Percentiles rank a stretch among this genome's conserved stretches.
These are phyloP conservation scores for Zymoseptoria ardabiliae DNA, from an alignment of 2,329 filamentous ascomycete species.

Conservation along the genomic window DNA sequence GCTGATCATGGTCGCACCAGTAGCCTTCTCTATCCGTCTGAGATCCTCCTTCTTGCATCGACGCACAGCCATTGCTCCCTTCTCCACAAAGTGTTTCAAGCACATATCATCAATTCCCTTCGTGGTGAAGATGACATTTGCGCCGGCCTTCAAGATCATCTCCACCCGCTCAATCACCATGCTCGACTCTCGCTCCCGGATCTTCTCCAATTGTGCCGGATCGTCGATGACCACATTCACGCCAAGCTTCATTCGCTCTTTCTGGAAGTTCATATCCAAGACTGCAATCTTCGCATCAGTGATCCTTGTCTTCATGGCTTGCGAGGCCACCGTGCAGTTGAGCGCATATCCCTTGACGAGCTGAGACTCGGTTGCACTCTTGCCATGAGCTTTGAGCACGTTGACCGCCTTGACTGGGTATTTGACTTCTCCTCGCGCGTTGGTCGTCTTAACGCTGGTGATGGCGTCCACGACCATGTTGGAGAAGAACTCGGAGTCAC, in stretches of 20 bases:
- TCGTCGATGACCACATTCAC: constrained; percentile 98
- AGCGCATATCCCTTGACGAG: constrained; percentile 94
- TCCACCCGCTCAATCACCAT: constrained; percentile 92
- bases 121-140: constrained; percentile 92
- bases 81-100: constrained; percentile 89
- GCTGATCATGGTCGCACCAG: constrained; percentile 85
- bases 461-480: constrained; percentile 97
- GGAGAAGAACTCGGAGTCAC: constrained; percentile 93
- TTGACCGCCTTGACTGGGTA: constrained; percentile 99
- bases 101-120: constrained; percentile 98
- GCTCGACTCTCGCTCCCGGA: constrained; percentile 82
- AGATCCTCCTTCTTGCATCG: constrained; percentile 98
- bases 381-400: constrained; percentile 95
- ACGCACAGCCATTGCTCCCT: constrained; percentile 88
- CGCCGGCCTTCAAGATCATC: constrained; percentile 94
- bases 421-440: constrained; percentile 83
- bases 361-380: constrained; percentile 79
- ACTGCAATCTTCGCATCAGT: constrained; percentile 93
- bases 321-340: constrained; percentile 97
- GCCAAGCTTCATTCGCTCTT: constrained; percentile 98
- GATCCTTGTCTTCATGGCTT: constrained; percentile 92
- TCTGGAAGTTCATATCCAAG: constrained; percentile 96
- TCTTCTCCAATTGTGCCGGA: constrained; percentile 94
- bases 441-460: constrained; percentile 85
- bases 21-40: constrained; percentile 89